A percentile compares a stretch with the other conserved stretches of the same genome.
phyloP scores from a whole-genome alignment of 495 filamentous ascomycete genomes.

The Aspergillus asperescens region DNA sequence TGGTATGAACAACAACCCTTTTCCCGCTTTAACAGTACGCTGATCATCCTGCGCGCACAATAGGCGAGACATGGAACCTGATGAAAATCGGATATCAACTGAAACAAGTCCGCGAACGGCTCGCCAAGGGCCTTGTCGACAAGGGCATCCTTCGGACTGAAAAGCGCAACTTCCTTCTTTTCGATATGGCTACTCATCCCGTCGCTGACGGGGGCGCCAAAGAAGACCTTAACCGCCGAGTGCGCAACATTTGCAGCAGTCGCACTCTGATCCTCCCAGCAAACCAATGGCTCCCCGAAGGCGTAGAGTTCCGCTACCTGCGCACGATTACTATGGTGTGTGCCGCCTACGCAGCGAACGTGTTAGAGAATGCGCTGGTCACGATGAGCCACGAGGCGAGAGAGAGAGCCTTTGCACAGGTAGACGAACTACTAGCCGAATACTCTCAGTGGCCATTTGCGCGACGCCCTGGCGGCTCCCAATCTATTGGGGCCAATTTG shows the following conservation, averaged over 20 bases:
- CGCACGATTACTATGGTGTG: conserved; percentile 94
- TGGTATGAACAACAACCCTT: conserved; percentile 51
- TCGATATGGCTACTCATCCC: conserved; percentile 99
- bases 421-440: conserved; percentile 90
- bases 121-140: conserved; percentile 97
- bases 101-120: conserved; percentile 96
- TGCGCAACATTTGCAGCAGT: conserved; percentile 87
- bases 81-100: conserved; percentile 99
- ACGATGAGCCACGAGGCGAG: conserved; percentile 90
- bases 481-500: conserved; percentile 87
- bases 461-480: conserved; percentile 64
- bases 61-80: conserved; percentile 98
- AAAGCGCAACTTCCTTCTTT: conserved; percentile 98
- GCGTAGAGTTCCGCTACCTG: conserved; percentile 85
- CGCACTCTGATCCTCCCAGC: conserved; percentile 84
- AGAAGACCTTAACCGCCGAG: conserved; percentile 89
- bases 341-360: conserved; percentile 96
- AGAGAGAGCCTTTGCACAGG: conserved; percentile 91
- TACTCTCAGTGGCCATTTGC: conserved; percentile 97
- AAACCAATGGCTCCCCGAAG: conserved; percentile 84
- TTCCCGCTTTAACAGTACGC: neutral
- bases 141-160: conserved; percentile 98
- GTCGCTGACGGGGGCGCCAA: conserved; percentile 95
- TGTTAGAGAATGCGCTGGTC: conserved; percentile 92
- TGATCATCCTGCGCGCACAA: conserved; percentile 3